Base-by-base conservation (phyloP, 441 rosid species). In the Gossypium schwendimanii region DNA sequence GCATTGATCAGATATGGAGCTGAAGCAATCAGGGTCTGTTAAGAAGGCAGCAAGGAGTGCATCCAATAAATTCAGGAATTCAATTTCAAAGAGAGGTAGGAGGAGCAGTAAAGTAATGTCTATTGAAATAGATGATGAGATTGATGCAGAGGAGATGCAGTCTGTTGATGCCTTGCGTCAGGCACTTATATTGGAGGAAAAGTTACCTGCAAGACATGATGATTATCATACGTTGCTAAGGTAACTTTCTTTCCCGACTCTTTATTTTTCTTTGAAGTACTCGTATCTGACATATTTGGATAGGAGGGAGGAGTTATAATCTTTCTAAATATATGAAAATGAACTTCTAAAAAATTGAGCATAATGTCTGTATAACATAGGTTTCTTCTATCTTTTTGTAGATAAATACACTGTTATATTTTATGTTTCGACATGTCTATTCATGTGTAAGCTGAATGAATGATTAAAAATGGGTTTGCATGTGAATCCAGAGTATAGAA, bases 161-260 rank as follows among this genome's bases (percentile, higher is more conserved):
- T 86, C 86, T 0, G 97, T 93, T 1, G 97, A 89, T 64, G 97
- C 94, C 33, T 84, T 93, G 36, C 93, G 97, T 44, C 92, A 88
- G 75, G 81, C 76, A 6, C 94, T 93, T 71, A 70, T 85, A 11
- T 70, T 81, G 66, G 97, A 93, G 72, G 94, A 91, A 63, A 79
- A 89, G 14, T 81, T 93, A 66, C 98, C 97, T 0, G 71, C 84
- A 52, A 84, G 75, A 60, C 91, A 88, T 70, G 97, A 91, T 71
- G 98, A 93, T 81, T 91, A 91, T 77, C 98, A 91, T 61, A 75
- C 83, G 84, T 68, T 93, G 88, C 97, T 93, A 79, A 85, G 96
- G 94, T 91, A 73, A 36, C 58, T 39, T 55, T 68, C 53, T 31
- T 31, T 66, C 41, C 7, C 14, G 18, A 18, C 67, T 49, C 44